Evolutionary conservation across 768 basidiomycete species (phyloP), one percentile per base, ranked within the genome.

Genomic region (Daedalea quercina): DNA sequence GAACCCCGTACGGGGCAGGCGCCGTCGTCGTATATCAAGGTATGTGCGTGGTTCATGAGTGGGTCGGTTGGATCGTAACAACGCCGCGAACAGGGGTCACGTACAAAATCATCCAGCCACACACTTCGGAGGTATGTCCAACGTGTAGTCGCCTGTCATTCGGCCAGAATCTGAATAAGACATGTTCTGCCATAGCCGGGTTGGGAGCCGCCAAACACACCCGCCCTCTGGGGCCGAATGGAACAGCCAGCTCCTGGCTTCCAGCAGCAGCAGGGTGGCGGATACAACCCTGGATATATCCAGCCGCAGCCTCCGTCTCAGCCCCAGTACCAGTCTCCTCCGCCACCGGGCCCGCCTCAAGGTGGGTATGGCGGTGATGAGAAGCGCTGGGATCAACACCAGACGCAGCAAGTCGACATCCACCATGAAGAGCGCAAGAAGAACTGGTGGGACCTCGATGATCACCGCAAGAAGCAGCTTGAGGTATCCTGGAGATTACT

Each of bases 41-140:
- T 79, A 56, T 20, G 28, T 11, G 11, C 35, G n/a, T 11, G 28
- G 15, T 17, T 23, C 22, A n/a, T n/a, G n/a, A n/a, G n/a, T n/a
- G n/a, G n/a, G n/a, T n/a, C n/a, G 13, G 37, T 15, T 40, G 37
- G 15, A 6, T 40, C 15, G 3, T 40, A 15, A 31, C 43, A 20
- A 20, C 43, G 13, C 24, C 43, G 19, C 48, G 42, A 26, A 23
- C 58, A 84, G 85, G 79, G 37, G 63, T 67, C 56, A 68, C 66
- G 40, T 90, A 87, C 73, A 82, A 80, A 67, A 84, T 84, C 67
- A 79, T 88, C 57, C 85, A 87, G 61, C 71, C 84, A 9, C 87
- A 90, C 69, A 68, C 63, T 50, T 86, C 87, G 26, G 83, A 87
- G 76, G 85, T 80, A 56, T 51, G 63, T 55, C 15, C 25, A 41